Evolutionary conservation across 306 rosid genomes (phyloP).

Genomic region (Senna siamea): DNA sequence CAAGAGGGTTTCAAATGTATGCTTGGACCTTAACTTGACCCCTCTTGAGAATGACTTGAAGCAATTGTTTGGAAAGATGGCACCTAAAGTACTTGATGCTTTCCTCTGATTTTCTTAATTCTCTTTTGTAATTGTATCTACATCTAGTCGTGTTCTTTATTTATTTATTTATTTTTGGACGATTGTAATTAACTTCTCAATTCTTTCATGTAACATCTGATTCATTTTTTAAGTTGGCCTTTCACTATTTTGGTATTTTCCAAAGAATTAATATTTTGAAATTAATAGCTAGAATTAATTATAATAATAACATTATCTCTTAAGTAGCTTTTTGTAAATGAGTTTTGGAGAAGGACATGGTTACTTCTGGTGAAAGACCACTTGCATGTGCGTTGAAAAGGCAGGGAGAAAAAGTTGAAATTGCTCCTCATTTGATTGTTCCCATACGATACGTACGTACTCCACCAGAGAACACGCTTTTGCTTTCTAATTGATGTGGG

Average conservation of each 20-base stretch:
- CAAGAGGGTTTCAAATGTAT: slow-evolving; percentile 36
- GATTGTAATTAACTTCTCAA: too few relatives aligned
- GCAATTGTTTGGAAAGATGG: slow-evolving; percentile 60
- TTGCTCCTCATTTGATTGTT: not conserved
- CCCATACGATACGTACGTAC: too few relatives aligned
- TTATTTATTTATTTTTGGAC: too few relatives aligned
- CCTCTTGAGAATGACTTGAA: slow-evolving; percentile 81
- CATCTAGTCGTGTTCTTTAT: too few relatives aligned
- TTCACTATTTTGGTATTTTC: too few relatives aligned
- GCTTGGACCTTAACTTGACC: slow-evolving; percentile 75
- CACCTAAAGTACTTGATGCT: slow-evolving; percentile 57
- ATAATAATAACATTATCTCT: not conserved
- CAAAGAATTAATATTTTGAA: too few relatives aligned
- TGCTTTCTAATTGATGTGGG: too few relatives aligned
- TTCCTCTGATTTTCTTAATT: slow-evolving; percentile 45
- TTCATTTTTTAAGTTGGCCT: not conserved
- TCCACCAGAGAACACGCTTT: not conserved
- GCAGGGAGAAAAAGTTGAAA: not conserved
- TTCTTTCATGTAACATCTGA: slow-evolving; percentile 25
- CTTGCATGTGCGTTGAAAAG: not conserved
- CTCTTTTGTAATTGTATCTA: too few relatives aligned
- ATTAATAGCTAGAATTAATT: not conserved
- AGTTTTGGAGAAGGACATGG: not conserved
- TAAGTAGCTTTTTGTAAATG: not conserved
- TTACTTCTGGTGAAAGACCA: not conserved